Conservation (phyloP, 352 stramenopile genomes). For the Phytopythium sindhum region DNA sequence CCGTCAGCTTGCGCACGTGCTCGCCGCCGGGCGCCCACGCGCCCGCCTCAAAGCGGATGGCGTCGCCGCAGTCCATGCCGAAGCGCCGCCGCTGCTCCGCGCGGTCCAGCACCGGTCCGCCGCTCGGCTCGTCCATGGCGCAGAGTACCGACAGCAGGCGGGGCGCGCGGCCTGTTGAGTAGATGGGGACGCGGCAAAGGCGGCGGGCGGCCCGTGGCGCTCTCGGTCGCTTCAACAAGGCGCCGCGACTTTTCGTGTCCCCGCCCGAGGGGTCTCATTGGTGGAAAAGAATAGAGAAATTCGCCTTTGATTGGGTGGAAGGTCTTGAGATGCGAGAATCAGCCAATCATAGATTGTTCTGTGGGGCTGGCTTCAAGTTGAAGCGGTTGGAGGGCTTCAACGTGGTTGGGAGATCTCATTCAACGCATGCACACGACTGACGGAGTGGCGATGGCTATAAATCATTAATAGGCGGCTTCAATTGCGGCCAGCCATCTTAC, state of each 20-base stretch:
- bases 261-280: neutral
- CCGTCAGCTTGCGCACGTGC: conserved; percentile 85
- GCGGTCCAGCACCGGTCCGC: conserved; percentile 52
- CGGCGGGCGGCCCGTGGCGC: neutral
- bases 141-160: neutral
- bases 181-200: neutral
- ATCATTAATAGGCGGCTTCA: neutral
- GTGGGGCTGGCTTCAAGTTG: neutral
- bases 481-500: neutral
- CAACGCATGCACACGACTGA: neutral
- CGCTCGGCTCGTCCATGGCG: neutral
- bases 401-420: neutral
- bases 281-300: neutral
- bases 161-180: neutral
- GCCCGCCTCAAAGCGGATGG: conserved; percentile 84
- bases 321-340: neutral
- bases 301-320: neutral
- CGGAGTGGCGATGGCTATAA: neutral
- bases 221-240: conserved; percentile 2
- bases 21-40: conserved; percentile 90
- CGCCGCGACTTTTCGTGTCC: conserved; percentile 9
- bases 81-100: conserved; percentile 71
- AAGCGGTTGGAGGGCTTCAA: neutral
- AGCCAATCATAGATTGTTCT: neutral
- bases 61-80: conserved; percentile 82